Base-by-base conservation (phyloP, 805 yeast species). In the Suhomyces xylopsoci region DNA sequence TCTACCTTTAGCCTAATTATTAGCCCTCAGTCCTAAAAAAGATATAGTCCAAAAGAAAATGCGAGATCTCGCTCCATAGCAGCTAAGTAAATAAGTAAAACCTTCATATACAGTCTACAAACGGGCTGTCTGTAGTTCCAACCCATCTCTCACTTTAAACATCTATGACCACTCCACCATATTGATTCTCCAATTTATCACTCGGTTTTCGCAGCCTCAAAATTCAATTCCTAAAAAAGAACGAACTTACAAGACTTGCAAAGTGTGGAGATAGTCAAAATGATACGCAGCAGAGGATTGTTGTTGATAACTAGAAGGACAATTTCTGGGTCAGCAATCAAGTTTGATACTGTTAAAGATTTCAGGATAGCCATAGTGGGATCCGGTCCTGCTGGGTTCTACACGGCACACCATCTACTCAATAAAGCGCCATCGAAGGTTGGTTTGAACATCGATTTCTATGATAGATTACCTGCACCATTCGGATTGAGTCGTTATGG, bases 331-430 rank as follows among this genome's bases (percentile, higher is more conserved):
- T 22, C 45, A 14, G 22, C 28, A 25, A 28, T 45, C 40, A 5
- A 28, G 38, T 28, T n/a, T 14, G 19, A 19, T 19, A n/a, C 34
- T 30, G 7, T 32, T 38, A 36, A 42, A 24, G 50, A 57, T 12
- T 69, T 59, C 48, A 74, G 69, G 51, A 77, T 89, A 9, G 96
- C 97, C 0, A 81, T 94, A 6, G 83, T 94, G 3, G 99, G 99
- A 1, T 81, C 97, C 0, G 99, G 99, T 0, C 99, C 99, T 0
- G 92, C 97, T 0, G 97, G 97, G 1, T 90, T 94, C 63, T 94
- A 93, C 68, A 87, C 97, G 1, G 91, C 91, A 0, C 81, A 86
- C 56, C 84, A 88, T 46, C 70, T 92, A 14, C 70, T 91, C 41
- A 82, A 82, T 53, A 80, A 77, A 53, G 67, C 68, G 14, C 51